phyloP scores from a whole-genome alignment of 176 grass and related monocot genomes.

The Paspalum notatum region DNA sequence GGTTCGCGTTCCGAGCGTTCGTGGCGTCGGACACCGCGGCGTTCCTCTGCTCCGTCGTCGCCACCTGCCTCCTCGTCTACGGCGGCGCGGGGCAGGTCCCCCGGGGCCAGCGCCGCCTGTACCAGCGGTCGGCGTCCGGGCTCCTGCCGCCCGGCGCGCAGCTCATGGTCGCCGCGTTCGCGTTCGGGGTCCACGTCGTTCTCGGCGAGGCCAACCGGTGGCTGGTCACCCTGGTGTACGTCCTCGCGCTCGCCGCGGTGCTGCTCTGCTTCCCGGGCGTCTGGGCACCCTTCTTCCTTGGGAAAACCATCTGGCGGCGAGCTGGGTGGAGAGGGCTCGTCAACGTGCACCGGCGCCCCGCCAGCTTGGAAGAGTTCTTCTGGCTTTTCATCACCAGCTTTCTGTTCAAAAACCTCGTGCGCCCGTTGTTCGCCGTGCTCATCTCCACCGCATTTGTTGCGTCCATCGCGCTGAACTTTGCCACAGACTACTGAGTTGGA shows the following conservation, averaged over 20 bases:
- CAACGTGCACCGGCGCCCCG: not conserved
- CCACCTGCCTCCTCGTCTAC: conserved; percentile 14
- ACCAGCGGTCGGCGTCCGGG: not conserved
- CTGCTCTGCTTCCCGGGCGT: conserved; percentile 19
- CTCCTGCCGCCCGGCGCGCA: not conserved
- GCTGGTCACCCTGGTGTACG: conserved; percentile 5
- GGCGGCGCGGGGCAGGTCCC: not conserved
- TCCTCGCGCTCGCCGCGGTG: not conserved
- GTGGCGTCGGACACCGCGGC: conserved; percentile 12
- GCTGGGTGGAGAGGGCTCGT: conserved; percentile 1
- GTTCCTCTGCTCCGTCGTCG: conserved; percentile 11
- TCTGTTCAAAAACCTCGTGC: not conserved
- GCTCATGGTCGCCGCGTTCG: conserved; percentile 18
- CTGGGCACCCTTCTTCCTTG: not conserved
- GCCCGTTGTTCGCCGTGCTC: not conserved
- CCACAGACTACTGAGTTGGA: not conserved
- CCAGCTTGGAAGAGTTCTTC: not conserved
- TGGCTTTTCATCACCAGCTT: conserved; percentile 9
- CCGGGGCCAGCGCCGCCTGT: not conserved
- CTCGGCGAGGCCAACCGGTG: not conserved
- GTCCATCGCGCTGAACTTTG: too few species aligned
- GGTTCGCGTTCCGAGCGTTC: conserved; percentile 38
- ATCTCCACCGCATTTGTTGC: not conserved
- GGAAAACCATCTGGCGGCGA: conserved; percentile 9
- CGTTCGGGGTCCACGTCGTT: conserved; percentile 2